A percentile compares a stretch with the other conserved stretches of the same genome.
These are phyloP conservation scores for Monsonia emarginata DNA, from an alignment of 441 rosid species.

Conservation along the genomic window DNA sequence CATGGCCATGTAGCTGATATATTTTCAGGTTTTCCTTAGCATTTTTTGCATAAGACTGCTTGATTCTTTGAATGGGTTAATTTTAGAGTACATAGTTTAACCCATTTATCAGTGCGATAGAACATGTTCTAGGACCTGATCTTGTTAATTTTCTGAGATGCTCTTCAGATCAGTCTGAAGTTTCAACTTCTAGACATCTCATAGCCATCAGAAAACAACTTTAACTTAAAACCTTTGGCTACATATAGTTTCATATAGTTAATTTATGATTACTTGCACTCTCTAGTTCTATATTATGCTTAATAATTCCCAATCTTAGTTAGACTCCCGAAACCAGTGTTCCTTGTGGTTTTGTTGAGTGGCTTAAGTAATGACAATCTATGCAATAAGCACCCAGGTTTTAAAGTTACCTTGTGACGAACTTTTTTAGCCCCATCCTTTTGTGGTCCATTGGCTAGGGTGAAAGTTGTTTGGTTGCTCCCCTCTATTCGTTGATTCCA, in stretches of 20 bases:
- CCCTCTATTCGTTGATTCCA: background rate
- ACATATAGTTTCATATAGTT: background rate
- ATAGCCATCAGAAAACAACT: background rate
- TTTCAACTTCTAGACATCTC: background rate
- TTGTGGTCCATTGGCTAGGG: background rate
- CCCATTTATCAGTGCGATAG: background rate
- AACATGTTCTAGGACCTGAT: background rate
- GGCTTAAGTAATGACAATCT: background rate
- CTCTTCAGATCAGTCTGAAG: background rate
- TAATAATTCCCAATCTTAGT: no score
- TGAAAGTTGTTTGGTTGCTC: background rate
- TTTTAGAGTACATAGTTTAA: slow-evolving; percentile 1
- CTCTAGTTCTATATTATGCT: no score
- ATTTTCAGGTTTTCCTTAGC: slow-evolving; percentile 36
- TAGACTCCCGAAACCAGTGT: background rate
- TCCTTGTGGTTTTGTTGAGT: background rate
- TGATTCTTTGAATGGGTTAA: slow-evolving; percentile 7
- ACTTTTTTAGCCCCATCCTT: background rate
- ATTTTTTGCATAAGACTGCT: slow-evolving; percentile 19
- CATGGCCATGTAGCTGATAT: slow-evolving; percentile 41
- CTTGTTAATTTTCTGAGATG: background rate
- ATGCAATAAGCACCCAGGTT: background rate
- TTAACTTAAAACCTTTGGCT: background rate
- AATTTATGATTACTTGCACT: no score
- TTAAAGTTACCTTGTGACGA: background rate